phyloP scores from a whole-genome alignment of 139 green algal genomes.

The Cymbomonas tetramitiformis region DNA sequence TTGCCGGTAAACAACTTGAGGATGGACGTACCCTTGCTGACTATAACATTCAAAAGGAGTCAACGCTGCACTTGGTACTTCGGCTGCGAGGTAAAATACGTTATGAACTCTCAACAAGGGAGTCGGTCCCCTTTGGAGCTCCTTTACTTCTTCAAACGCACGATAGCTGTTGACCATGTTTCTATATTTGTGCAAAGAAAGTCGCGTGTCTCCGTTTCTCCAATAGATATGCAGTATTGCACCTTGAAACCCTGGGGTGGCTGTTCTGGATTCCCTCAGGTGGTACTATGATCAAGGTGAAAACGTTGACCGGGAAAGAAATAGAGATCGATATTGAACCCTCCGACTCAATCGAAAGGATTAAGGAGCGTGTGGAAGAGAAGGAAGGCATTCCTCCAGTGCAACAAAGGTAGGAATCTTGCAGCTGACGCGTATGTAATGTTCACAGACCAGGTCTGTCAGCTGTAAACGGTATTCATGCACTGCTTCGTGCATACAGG shows the following conservation, averaged over 20 bases:
- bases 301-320: conserved; percentile 97
- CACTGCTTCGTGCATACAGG: neutral
- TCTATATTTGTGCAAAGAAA: too few relatives aligned
- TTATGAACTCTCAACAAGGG: too few relatives aligned
- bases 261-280: too few relatives aligned
- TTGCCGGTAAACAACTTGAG: conserved; percentile 88
- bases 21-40: conserved; percentile 79
- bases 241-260: too few relatives aligned
- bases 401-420: conserved; percentile 72
- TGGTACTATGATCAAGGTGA: conserved; percentile 65
- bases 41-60: conserved; percentile 96
- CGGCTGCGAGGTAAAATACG: conserved; percentile 88
- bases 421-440: neutral
- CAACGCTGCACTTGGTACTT: conserved; percentile 92
- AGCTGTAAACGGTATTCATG: neutral
- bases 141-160: too few relatives aligned
- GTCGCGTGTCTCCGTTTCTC: too few relatives aligned
- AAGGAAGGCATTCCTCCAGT: conserved; percentile 98
- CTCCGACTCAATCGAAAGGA: conserved; percentile 85
- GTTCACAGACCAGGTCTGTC: neutral
- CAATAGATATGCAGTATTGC: too few relatives aligned
- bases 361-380: conserved; percentile 98
- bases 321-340: conserved; percentile 99
- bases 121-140: too few relatives aligned
- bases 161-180: too few relatives aligned